Base-by-base conservation (phyloP, 768 basidiomycete genomes). In the Roridomyces roridus region DNA sequence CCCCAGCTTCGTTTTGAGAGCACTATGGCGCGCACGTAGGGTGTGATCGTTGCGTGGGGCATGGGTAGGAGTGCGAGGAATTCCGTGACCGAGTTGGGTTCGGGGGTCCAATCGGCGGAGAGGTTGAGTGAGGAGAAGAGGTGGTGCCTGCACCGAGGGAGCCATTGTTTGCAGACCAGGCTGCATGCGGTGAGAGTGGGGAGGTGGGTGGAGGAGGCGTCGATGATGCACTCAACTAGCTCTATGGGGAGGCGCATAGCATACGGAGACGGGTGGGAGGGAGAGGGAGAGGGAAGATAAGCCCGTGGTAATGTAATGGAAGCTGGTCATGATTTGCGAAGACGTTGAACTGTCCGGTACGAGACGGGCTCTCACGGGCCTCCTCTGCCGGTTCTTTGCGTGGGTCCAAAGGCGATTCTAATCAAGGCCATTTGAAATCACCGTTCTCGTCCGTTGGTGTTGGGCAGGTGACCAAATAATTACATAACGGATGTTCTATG, bases 111-210 rank as follows among this genome's bases (percentile, higher is more conserved):
- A 20, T 54, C 47, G 4, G 58, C 58, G 12, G 59, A 53, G 41
- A 62, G 55, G 50, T 51, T 48, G 39, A 64, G 46, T 15, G 49
- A 59, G 23, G 44, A 34, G 55, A 67, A 67, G 20, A 67, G 42
- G 36, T 62, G 66, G 51, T 59, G 54, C 36, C 59, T 49, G 44
- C 52, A 53, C 17, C 59, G 26, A 5, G 59, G 64, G 20, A 61
- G 46, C 64, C 66, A 67, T 17, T 43, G 37, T n/a, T 40, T 47
- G 51, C 62, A 67, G 36, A 63, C 59, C 11, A 65, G 46, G 35
- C 53, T 54, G 55, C 64, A 67, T 11, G 53, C 42, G 6, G 46
- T 35, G 34, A 65, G 59, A 1, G 56, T 42, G 12, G 31, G 37
- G 12, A 21, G 20, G 47, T 64, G 42, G 31, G 26, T 35, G 53